Conservation (phyloP, 306 rosid species). For the Corylus heterophylla region DNA sequence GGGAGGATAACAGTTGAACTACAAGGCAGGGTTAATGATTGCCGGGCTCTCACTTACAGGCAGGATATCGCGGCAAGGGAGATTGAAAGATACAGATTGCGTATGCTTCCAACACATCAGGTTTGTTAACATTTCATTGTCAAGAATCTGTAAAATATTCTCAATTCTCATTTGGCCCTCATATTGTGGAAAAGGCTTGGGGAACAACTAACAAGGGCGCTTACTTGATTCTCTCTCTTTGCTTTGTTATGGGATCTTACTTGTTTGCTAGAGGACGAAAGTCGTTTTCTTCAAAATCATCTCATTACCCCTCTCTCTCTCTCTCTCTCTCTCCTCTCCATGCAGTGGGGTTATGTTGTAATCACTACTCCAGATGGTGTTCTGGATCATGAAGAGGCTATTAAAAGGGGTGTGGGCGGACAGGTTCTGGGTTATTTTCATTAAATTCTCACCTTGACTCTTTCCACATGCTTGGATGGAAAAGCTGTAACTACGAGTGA, state of each 20-base stretch:
- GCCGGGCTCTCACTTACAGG: conserved; percentile 70
- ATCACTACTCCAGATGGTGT: conserved; percentile 90
- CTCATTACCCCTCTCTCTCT: not conserved
- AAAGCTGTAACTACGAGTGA: too few relatives aligned
- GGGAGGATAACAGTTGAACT: conserved; percentile 89
- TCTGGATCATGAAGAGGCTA: conserved; percentile 94
- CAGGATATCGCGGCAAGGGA: conserved; percentile 78
- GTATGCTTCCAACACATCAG: conserved; percentile 77
- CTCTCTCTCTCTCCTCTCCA: conserved; percentile 10
- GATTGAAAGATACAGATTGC: conserved; percentile 62
- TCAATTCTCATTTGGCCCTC: conserved; percentile 1
- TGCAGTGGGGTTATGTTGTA: conserved; percentile 99
- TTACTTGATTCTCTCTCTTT: too few relatives aligned
- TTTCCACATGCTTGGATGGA: not conserved
- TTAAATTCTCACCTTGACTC: conserved; percentile 22
- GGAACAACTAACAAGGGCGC: conserved; percentile 9
- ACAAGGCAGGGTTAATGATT: conserved; percentile 85
- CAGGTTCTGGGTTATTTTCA: conserved; percentile 89
- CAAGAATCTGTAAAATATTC: not conserved
- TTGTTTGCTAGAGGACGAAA: not conserved
- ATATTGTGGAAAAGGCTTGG: not conserved
- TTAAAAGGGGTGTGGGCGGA: conserved; percentile 66
- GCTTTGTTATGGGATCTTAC: not conserved
- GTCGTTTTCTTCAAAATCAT: not conserved
- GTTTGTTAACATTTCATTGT: conserved; percentile 35